Evolutionary conservation across 441 rosid genomes (phyloP).

Genomic region (Gossypium gossypioides): DNA sequence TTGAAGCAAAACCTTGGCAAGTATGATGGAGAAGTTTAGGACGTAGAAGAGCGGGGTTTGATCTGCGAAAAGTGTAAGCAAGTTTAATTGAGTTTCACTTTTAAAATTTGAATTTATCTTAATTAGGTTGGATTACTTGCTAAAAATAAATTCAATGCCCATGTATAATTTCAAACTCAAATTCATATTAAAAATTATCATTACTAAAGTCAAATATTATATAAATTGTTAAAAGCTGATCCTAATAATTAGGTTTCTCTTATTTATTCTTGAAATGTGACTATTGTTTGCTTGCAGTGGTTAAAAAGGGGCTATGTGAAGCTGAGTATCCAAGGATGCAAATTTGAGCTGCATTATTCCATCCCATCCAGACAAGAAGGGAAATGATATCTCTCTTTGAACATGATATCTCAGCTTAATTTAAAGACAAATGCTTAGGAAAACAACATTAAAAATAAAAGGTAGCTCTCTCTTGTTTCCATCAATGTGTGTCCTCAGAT

Average conservation of each 20-base stretch:
- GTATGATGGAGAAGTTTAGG: slow-evolving; percentile 22
- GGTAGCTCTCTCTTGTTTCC: not conserved
- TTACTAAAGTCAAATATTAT: not conserved
- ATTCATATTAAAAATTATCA: not conserved
- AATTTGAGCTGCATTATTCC: not conserved
- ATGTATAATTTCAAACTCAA: not conserved
- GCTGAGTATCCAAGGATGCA: not conserved
- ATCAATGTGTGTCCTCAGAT: not conserved
- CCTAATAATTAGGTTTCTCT: not conserved
- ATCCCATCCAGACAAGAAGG: not conserved
- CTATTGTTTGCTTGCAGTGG: not conserved
- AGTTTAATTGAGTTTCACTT: not conserved
- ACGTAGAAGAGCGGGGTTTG: too few relatives aligned
- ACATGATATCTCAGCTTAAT: slow-evolving; percentile 13
- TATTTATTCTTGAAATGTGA: not conserved
- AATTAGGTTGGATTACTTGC: not conserved
- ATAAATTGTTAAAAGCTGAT: not conserved
- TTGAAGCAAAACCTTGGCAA: slow-evolving; percentile 32
- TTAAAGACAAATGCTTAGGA: not conserved
- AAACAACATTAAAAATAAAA: not conserved
- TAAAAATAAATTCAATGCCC: not conserved
- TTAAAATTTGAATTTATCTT: not conserved
- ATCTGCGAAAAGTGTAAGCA: too few relatives aligned
- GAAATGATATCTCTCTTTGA: slow-evolving; percentile 12
- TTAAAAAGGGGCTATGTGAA: not conserved